Evolutionary conservation across 495 filamentous ascomycete genomes (phyloP).

Genomic region (Neurospora tetrasperma): DNA sequence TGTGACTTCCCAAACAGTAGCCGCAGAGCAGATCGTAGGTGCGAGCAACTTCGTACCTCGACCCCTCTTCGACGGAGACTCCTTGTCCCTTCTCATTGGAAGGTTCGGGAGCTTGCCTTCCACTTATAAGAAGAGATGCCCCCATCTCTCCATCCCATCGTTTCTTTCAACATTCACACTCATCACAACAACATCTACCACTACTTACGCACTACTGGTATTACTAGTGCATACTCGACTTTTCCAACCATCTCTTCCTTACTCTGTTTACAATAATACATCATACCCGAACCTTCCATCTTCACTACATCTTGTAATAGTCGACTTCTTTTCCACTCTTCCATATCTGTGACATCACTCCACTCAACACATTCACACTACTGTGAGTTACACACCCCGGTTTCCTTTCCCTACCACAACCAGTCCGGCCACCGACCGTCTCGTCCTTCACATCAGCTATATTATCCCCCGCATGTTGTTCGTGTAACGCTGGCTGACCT

Average conservation of each 20-base stretch:
- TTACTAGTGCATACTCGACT: background rate
- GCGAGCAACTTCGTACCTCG: conserved; percentile 1
- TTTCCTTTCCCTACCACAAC: background rate
- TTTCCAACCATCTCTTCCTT: conserved; percentile 1
- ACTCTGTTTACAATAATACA: background rate
- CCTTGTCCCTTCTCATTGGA: background rate
- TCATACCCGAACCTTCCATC: background rate
- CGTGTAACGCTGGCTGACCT: conserved; percentile 9
- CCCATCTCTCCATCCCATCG: conserved; percentile 7
- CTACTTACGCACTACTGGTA: background rate
- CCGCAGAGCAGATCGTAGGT: background rate
- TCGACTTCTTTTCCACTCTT: background rate
- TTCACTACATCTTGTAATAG: conserved; percentile 2
- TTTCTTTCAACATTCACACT: conserved; percentile 6
- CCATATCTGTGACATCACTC: conserved; percentile 1
- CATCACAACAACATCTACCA: conserved; percentile 1
- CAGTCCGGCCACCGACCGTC: conserved; percentile 6
- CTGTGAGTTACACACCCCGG: background rate
- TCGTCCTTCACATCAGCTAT: background rate
- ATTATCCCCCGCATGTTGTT: conserved; percentile 6
- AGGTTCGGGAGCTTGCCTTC: conserved; percentile 1
- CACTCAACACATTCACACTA: background rate
- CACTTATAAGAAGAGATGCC: conserved; percentile 15
- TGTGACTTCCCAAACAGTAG: conserved; percentile 2
- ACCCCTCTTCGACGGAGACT: background rate